Evolutionary conservation across 2,329 filamentous ascomycete species (phyloP), one percentile per base, ranked within the genome.

Genomic region (Penicillium sp.): DNA sequence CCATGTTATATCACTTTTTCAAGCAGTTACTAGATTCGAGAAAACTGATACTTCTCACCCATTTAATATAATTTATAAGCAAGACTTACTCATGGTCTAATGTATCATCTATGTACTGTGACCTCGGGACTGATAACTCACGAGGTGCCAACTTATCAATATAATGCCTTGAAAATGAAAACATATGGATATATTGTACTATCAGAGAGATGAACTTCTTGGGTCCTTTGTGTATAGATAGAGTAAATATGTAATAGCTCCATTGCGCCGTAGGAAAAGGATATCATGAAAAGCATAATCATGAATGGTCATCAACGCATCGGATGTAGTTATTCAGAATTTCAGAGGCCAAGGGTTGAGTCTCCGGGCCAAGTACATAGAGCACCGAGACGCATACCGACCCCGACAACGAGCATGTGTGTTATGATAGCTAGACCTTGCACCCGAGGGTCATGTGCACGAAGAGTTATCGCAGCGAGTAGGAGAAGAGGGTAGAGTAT

Each of bases 401-500:
- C 54, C 11, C 66, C 65, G 4, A 85, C 70, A 7, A 81, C 66
- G 0, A 76, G 49, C 6, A 81, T 52, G 72, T 87, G 85, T 33
- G 82, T 21, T 4, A 73, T 47, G 9, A 82, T 65, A 39, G 84
- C 68, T 16, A 78, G 27, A 3, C 75, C 35, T 48, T 80, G 80
- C 11, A 73, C 57, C 42, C 65, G 64, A 46, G 74, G 50, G 13
- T 75, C 73, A 43, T 73, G 72, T 1, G 62, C 58, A 11, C 76
- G 60, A 16, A 84, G 73, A 61, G 93, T 90, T 13, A 91, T 65
- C 1, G 83, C 85, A 9, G 90, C 91, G 8, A 93, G 72, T 3
- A 83, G 74, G 4, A 96, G 76, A 2, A 96, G 77, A 3, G 89
- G 86, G 63, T 88, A 87, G 4, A 86, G 80, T 4, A 92, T 75